These are phyloP conservation scores for Elongisporangium prolatum DNA, from an alignment of 352 stramenopile species.

Conservation along the genomic window DNA sequence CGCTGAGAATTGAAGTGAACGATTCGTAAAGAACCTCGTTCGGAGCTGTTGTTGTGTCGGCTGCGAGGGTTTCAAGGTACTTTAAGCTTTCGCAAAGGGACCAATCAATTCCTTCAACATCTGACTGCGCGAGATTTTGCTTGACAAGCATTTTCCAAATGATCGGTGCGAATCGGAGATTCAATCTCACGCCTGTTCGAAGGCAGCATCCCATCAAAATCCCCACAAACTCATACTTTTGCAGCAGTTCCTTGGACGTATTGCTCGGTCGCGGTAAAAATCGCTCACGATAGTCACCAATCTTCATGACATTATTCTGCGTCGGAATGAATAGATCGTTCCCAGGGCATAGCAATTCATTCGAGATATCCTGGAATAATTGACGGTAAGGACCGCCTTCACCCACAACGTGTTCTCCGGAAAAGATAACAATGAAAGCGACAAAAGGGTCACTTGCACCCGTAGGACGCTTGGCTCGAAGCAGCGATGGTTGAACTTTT, in stretches of 20 bases:
- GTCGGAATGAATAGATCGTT: constrained; percentile 68
- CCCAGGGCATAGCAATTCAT: constrained; percentile 40
- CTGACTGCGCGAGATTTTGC: constrained; percentile 48
- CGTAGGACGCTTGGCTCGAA: constrained; percentile 67
- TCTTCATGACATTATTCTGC: constrained; percentile 66
- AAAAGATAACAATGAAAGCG: constrained; percentile 74
- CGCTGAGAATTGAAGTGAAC: constrained; percentile 68
- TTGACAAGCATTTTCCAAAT: constrained; percentile 82
- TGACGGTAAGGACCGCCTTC: constrained; percentile 77
- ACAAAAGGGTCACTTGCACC: constrained; percentile 79
- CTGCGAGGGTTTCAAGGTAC: constrained; percentile 29
- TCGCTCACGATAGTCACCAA: constrained; percentile 65
- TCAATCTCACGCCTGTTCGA: constrained; percentile 68
- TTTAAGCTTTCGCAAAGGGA: constrained; percentile 54
- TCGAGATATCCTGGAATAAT: constrained; percentile 74
- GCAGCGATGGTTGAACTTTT: constrained; percentile 30
- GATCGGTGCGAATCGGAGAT: constrained; percentile 62
- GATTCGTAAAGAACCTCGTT: constrained; percentile 52
- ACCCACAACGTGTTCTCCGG: constrained; percentile 74
- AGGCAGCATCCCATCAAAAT: constrained; percentile 76
- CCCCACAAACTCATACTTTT: constrained; percentile 77
- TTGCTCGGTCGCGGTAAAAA: constrained; percentile 56
- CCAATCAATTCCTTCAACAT: constrained; percentile 58
- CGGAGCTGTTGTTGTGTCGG: constrained; percentile 4
- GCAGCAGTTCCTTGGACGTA: constrained; percentile 45